Evolutionary conservation across 306 rosid species (phyloP).

Genomic region (Glycyrrhiza uralensis): DNA sequence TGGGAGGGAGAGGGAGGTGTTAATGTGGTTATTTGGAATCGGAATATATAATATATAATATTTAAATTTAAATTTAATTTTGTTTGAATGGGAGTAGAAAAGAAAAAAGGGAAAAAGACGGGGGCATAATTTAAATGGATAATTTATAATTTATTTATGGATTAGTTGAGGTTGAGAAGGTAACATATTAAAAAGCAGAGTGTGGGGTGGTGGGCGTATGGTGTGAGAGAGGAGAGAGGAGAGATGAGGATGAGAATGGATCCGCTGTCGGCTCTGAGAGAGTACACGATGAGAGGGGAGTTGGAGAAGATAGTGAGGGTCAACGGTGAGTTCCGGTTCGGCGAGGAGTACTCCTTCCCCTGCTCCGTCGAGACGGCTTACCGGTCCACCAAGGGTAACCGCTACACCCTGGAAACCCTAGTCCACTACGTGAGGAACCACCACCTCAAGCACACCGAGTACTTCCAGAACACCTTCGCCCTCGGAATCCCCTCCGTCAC

Average conservation of each 20-base stretch:
- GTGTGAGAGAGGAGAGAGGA: neutral
- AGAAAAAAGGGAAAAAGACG: too few species aligned
- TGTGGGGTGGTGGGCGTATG: neutral
- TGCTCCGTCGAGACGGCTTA: conserved; percentile 71
- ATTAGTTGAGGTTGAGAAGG: too few species aligned
- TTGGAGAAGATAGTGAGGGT: conserved; percentile 61
- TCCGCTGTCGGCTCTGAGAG: conserved; percentile 90
- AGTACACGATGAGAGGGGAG: conserved; percentile 84
- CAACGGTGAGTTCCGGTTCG: conserved; percentile 79
- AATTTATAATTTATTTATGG: too few species aligned
- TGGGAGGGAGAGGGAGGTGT: too few species aligned
- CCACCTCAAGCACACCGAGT: conserved; percentile 82
- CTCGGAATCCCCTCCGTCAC: conserved; percentile 73
- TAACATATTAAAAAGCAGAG: too few species aligned
- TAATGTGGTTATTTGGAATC: too few species aligned
- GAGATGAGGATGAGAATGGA: conserved; percentile 51
- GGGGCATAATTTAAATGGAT: too few species aligned
- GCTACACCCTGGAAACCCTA: conserved; percentile 94
- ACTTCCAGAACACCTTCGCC: conserved; percentile 75
- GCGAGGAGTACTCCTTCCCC: conserved; percentile 69
- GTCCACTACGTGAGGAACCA: conserved; percentile 74
- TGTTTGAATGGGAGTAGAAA: too few species aligned
- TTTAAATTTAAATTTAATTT: too few species aligned
- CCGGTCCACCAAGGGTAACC: conserved; percentile 87
- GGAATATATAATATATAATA: too few species aligned